phyloP scores from a whole-genome alignment of 1,284 basidiomycete species.

The Volvariella surrecta region DNA sequence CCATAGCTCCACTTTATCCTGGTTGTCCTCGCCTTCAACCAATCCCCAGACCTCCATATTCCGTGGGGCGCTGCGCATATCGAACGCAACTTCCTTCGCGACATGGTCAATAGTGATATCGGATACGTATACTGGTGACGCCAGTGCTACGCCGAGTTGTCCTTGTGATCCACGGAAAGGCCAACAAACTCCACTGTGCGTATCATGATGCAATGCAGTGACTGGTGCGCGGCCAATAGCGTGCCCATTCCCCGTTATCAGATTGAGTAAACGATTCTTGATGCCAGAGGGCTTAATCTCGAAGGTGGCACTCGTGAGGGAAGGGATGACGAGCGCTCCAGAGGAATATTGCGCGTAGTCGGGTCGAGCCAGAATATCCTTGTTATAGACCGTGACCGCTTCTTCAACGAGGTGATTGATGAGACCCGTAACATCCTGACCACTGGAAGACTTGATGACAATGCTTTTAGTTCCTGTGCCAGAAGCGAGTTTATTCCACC shows the following conservation, averaged over 20 bases:
- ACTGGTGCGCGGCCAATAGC: constrained; percentile 75
- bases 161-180: constrained; percentile 77
- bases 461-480: constrained; percentile 34
- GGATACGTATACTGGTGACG: constrained; percentile 57
- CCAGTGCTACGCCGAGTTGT: constrained; percentile 76
- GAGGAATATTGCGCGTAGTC: constrained; percentile 85
- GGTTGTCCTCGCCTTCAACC: constrained; percentile 69
- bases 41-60: constrained; percentile 87
- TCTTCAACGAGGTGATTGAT: constrained; percentile 70
- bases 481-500: constrained; percentile 51
- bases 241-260: constrained; percentile 46
- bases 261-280: constrained; percentile 24
- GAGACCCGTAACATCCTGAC: constrained; percentile 66
- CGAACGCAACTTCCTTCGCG: constrained; percentile 68
- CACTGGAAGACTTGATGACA: constrained; percentile 67
- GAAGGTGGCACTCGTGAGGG: constrained; percentile 72
- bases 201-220: constrained; percentile 78
- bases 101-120: constrained; percentile 89
- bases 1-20: constrained; percentile 48
- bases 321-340: constrained; percentile 77
- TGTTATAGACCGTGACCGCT: constrained; percentile 45
- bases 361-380: constrained; percentile 72
- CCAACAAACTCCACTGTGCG: constrained; percentile 86
- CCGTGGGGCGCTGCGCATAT: constrained; percentile 74
- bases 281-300: constrained; percentile 42